A percentile compares a stretch with the other conserved stretches of the same genome.
These are phyloP conservation scores for Chionographis japonica DNA, from an alignment of 106 monocot species.

Conservation along the genomic window DNA sequence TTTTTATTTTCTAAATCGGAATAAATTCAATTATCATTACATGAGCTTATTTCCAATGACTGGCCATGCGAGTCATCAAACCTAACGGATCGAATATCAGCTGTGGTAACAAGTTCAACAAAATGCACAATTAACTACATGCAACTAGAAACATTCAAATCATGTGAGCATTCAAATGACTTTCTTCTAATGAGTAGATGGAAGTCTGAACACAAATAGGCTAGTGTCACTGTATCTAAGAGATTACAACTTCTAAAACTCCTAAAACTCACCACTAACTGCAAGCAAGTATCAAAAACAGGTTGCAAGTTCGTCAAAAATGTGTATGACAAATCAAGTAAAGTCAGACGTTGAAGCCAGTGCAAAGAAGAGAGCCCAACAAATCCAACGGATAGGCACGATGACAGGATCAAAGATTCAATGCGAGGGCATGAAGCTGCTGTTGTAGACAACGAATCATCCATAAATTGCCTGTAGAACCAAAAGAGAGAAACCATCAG, in stretches of 20 bases:
- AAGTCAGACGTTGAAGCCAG: constrained; percentile 50
- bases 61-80: too few species aligned
- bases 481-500: constrained; percentile 3
- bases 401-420: constrained; percentile 65
- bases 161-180: too few species aligned
- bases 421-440: constrained; percentile 66
- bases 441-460: constrained; percentile 67
- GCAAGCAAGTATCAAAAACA: constrained; percentile 83
- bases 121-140: too few species aligned
- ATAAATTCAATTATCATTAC: too few species aligned
- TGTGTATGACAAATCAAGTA: constrained; percentile 96
- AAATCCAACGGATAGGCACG: constrained; percentile 66
- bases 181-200: too few species aligned
- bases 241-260: neutral
- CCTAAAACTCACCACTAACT: constrained; percentile 52
- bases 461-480: constrained; percentile 64
- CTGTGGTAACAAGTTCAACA: too few species aligned
- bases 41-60: too few species aligned
- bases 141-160: too few species aligned
- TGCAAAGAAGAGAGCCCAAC: constrained; percentile 77
- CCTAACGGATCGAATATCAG: too few species aligned
- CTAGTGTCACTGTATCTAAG: neutral
- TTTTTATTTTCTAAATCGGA: too few species aligned
- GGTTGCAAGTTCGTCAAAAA: constrained; percentile 84
- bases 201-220: too few species aligned